These are phyloP conservation scores for Meira nashicola DNA, from an alignment of 1,284 basidiomycete genomes.

Conservation along the genomic window DNA sequence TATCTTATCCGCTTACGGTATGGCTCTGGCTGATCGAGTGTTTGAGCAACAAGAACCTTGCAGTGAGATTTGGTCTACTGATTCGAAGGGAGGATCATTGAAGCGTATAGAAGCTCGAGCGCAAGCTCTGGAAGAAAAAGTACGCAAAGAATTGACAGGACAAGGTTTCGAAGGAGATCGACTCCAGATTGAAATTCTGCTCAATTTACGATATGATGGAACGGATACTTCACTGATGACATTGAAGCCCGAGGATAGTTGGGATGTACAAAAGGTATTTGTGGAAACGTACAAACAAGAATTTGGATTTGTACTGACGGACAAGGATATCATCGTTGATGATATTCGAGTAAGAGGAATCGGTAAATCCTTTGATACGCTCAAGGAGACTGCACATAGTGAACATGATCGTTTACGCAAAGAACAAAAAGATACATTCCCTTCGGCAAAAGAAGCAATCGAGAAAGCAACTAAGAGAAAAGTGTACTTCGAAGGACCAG, in stretches of 20 bases:
- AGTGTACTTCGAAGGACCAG: slow-evolving; percentile 74
- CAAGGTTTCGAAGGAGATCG: slow-evolving; percentile 73
- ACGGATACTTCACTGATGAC: slow-evolving; percentile 90
- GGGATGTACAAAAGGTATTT: slow-evolving; percentile 71
- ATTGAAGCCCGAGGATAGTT: slow-evolving; percentile 59
- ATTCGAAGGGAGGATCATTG: slow-evolving; percentile 49
- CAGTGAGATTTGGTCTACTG: slow-evolving; percentile 61
- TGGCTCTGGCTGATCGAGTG: slow-evolving; percentile 77
- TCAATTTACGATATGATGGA: slow-evolving; percentile 62
- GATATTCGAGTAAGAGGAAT: slow-evolving; percentile 77
- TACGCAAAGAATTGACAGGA: slow-evolving; percentile 64
- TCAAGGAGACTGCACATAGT: slow-evolving; percentile 73
- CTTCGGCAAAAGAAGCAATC: slow-evolving; percentile 54
- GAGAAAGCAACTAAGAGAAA: slow-evolving; percentile 36
- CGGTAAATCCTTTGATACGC: slow-evolving; percentile 79
- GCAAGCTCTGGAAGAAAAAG: slow-evolving; percentile 56
- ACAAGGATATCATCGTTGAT: slow-evolving; percentile 73
- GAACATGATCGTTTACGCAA: slow-evolving; percentile 57
- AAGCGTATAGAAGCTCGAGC: slow-evolving; percentile 64
- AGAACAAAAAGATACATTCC: slow-evolving; percentile 52
- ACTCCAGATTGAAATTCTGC: slow-evolving; percentile 70
- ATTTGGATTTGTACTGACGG: slow-evolving; percentile 85
- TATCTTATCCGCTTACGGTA: slow-evolving; percentile 82
- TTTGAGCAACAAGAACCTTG: slow-evolving; percentile 74
- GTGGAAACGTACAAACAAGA: slow-evolving; percentile 54